A percentile compares a stretch with the other conserved stretches of the same genome.
phyloP scores from a whole-genome alignment of 371 early-diverging fungal genomes.

The Lichtheimia ramosa region DNA sequence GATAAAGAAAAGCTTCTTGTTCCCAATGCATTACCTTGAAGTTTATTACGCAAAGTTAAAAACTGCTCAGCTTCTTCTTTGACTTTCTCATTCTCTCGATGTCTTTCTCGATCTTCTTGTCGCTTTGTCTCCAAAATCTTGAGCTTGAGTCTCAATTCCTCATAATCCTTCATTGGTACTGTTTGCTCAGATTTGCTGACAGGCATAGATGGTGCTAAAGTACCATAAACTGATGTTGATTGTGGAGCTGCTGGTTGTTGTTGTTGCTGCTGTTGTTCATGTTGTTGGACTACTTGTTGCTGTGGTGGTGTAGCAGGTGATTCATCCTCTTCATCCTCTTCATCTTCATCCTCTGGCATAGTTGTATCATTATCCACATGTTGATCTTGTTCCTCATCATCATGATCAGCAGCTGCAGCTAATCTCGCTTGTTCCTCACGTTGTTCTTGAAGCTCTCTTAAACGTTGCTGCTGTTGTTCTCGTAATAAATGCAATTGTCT shows the following conservation, averaged over 20 bases:
- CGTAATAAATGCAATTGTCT: slow-evolving; percentile 23
- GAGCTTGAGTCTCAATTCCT: slow-evolving; percentile 82
- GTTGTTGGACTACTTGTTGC: slow-evolving; percentile 5
- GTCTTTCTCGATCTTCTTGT: slow-evolving; percentile 75
- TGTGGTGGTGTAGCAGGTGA: slow-evolving; percentile 2
- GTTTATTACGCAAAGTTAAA: slow-evolving; percentile 62
- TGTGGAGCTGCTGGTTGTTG: slow-evolving; percentile 20
- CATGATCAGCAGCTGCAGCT: background rate
- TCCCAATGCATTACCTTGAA: slow-evolving; percentile 46
- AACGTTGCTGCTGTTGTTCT: slow-evolving; percentile 23
- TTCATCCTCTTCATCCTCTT: slow-evolving; percentile 14
- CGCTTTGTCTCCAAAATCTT: slow-evolving; percentile 81
- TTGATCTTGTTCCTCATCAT: slow-evolving; percentile 2
- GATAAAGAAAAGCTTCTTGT: background rate
- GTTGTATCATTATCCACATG: slow-evolving; percentile 1
- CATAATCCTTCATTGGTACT: slow-evolving; percentile 70
- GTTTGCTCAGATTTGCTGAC: slow-evolving; percentile 41
- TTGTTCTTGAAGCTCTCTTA: slow-evolving; percentile 16
- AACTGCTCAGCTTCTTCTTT: slow-evolving; percentile 78
- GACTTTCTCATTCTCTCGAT: slow-evolving; percentile 72
- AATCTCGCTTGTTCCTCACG: background rate
- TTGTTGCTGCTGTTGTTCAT: background rate
- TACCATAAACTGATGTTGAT: slow-evolving; percentile 34
- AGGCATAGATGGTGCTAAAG: slow-evolving; percentile 29
- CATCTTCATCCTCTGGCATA: slow-evolving; percentile 13